Evolutionary conservation across 2,329 filamentous ascomycete genomes (phyloP), one percentile per base, ranked within the genome.

Genomic region (Fusarium compactum): DNA sequence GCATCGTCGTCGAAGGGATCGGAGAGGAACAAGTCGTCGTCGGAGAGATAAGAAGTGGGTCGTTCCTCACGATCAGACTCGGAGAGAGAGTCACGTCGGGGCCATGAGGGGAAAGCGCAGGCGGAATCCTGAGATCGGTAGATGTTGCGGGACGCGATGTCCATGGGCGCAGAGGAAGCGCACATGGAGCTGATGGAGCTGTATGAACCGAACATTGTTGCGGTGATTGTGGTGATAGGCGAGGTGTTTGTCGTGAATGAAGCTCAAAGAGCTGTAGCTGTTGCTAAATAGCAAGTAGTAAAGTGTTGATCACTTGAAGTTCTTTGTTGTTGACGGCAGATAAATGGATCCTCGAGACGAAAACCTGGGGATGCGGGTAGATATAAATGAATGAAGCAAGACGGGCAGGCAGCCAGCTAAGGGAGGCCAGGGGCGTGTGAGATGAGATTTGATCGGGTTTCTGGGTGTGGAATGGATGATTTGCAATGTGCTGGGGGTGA

Each of bases 51-150:
- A 1, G 86, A 87, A 5, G 85, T 85, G 20, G 86, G 84, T 63
- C 84, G 83, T 70, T 82, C 79, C 71, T 79, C 78, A 57, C 76
- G 75, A 71, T 81, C 77, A 57, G 79, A 79, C 69, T 82, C 81
- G 54, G 81, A 81, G 65, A 89, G 83, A 41, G 85, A 87, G 18
- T 83, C 81, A 44, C 87, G 82, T 62, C 86, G 84, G 27, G 87
- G 86, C 87, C 87, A 89, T 25, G 85, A 88, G 29, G 87, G 87
- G 70, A 85, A 89, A 27, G 87, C 87, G 79, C 87, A 89, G 40
- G 79, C 79, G 29, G 80, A 77, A 72, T 84, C 83, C 70, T 81
- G 78, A 44, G 77, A 77, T 67, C 77, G 78, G 70, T 82, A 80
- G 67, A 67, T 71, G 70, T 79, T 80, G 75, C 78, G 80, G 70